Percentiles rank a stretch among this genome's conserved stretches.
Evolutionary conservation across 2,329 filamentous ascomycete genomes (phyloP).

Genomic region (Blastomyces percursus): DNA sequence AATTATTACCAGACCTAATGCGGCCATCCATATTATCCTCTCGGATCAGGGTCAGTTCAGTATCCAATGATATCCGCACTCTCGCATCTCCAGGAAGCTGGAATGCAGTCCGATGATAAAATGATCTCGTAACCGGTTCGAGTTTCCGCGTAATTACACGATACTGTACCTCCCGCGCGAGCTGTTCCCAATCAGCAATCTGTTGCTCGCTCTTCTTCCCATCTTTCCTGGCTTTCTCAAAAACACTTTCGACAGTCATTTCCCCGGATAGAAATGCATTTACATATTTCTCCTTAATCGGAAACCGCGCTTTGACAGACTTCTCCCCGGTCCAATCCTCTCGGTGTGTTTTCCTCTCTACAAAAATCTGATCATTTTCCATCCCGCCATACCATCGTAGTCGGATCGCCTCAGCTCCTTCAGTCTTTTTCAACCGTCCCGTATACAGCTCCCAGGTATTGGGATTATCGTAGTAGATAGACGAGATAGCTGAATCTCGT

Average conservation of each 20-base stretch:
- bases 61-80: slow-evolving; percentile 93
- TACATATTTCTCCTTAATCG: slow-evolving; percentile 93
- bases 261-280: slow-evolving; percentile 80
- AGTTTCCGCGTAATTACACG: slow-evolving; percentile 79
- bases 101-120: slow-evolving; percentile 97
- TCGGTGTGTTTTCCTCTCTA: slow-evolving; percentile 94
- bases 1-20: slow-evolving; percentile 70
- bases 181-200: slow-evolving; percentile 76
- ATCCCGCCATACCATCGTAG: slow-evolving; percentile 96
- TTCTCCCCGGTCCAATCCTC: slow-evolving; percentile 99
- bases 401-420: slow-evolving; percentile 92
- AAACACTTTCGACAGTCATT: slow-evolving; percentile 75
- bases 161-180: slow-evolving; percentile 89
- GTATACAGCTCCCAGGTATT: slow-evolving; percentile 90
- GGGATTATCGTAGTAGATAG: slow-evolving; percentile 96
- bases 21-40: slow-evolving; percentile 89
- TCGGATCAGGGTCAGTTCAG: slow-evolving; percentile 85
- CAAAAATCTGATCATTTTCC: slow-evolving; percentile 88
- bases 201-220: slow-evolving; percentile 88
- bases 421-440: slow-evolving; percentile 91
- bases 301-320: slow-evolving; percentile 93
- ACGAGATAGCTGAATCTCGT: slow-evolving; percentile 88
- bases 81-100: slow-evolving; percentile 92
- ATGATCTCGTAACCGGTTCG: slow-evolving; percentile 80
- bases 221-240: slow-evolving; percentile 91